Evolutionary conservation across 2,329 filamentous ascomycete genomes (phyloP).

Genomic region (Aureobasidium namibiae): DNA sequence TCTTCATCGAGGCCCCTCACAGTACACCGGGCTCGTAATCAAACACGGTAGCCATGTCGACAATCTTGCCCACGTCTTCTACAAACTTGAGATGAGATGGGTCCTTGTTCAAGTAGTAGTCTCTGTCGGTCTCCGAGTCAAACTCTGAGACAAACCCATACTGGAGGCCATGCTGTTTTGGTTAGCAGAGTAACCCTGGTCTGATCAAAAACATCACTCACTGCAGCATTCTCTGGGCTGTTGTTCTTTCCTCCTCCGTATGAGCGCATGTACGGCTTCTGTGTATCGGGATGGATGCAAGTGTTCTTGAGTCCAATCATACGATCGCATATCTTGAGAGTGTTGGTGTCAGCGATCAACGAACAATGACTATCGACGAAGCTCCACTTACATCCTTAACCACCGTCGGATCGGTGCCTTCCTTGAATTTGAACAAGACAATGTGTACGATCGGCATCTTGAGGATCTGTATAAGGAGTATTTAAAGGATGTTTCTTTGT

Average conservation of each 20-base stretch:
- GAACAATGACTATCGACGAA: neutral
- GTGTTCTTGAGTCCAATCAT: conserved; percentile 50
- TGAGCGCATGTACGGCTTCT: conserved; percentile 53
- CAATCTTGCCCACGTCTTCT: conserved; percentile 38
- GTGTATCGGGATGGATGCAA: conserved; percentile 52
- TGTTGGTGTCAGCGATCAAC: neutral
- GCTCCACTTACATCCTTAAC: conserved; percentile 46
- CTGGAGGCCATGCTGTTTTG: conserved; percentile 48
- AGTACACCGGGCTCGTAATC: conserved; percentile 52
- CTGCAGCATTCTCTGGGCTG: conserved; percentile 53
- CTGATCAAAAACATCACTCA: conserved; percentile 29
- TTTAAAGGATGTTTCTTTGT: too few species aligned
- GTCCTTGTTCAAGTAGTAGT: conserved; percentile 61
- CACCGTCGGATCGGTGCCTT: conserved; percentile 38
- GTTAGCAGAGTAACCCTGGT: neutral
- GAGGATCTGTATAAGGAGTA: neutral
- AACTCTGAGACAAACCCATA: conserved; percentile 66
- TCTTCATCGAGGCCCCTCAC: too few species aligned
- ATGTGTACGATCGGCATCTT: conserved; percentile 60
- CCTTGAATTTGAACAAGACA: conserved; percentile 59
- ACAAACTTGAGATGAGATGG: conserved; percentile 55
- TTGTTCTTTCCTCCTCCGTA: conserved; percentile 54
- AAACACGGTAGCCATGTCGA: conserved; percentile 50
- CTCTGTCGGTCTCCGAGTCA: conserved; percentile 51
- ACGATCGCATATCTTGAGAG: conserved; percentile 42